Percentiles rank a stretch among this genome's conserved stretches.
phyloP scores from a whole-genome alignment of 2,329 filamentous ascomycete genomes.

The Colletotrichum filicis region DNA sequence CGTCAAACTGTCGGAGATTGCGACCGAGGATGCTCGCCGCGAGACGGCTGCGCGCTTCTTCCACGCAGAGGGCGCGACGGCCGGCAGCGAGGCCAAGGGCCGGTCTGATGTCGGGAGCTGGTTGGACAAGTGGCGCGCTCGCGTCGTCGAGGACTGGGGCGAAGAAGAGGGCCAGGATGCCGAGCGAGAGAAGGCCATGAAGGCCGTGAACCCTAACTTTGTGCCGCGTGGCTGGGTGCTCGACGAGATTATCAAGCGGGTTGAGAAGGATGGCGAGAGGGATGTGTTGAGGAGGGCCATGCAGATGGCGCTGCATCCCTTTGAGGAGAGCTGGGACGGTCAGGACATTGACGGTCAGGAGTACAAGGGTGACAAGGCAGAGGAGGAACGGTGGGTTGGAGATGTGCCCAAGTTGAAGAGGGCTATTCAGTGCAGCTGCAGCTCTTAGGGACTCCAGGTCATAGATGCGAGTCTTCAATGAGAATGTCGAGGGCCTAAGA shows the following conservation, averaged over 20 bases:
- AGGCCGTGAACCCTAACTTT: slow-evolving; percentile 91
- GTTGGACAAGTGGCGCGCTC: slow-evolving; percentile 81
- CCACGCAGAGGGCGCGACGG: slow-evolving; percentile 75
- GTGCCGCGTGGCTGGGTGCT: slow-evolving; percentile 91
- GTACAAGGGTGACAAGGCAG: slow-evolving; percentile 70
- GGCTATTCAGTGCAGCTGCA: slow-evolving; percentile 95
- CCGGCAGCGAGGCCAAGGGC: slow-evolving; percentile 70
- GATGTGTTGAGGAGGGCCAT: slow-evolving; percentile 82
- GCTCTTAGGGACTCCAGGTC: slow-evolving; percentile 66
- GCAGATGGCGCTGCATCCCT: slow-evolving; percentile 86
- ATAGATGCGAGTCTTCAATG: too few relatives aligned
- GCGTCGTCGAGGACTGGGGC: slow-evolving; percentile 82
- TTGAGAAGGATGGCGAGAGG: slow-evolving; percentile 85
- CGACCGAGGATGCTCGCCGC: slow-evolving; percentile 71
- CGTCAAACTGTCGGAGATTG: slow-evolving; percentile 71
- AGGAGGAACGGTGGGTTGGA: slow-evolving; percentile 85
- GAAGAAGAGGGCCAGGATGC: slow-evolving; percentile 64
- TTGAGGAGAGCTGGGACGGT: slow-evolving; percentile 80
- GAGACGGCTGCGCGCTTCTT: slow-evolving; percentile 81
- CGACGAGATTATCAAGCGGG: slow-evolving; percentile 90
- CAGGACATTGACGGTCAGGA: slow-evolving; percentile 57
- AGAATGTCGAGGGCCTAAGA: too few relatives aligned
- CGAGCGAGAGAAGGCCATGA: slow-evolving; percentile 79
- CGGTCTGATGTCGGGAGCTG: slow-evolving; percentile 77
- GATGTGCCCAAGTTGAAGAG: slow-evolving; percentile 84